Base-by-base conservation (phyloP, 2,329 filamentous ascomycete genomes). In the Paraphaeosphaeria sporulosa region DNA sequence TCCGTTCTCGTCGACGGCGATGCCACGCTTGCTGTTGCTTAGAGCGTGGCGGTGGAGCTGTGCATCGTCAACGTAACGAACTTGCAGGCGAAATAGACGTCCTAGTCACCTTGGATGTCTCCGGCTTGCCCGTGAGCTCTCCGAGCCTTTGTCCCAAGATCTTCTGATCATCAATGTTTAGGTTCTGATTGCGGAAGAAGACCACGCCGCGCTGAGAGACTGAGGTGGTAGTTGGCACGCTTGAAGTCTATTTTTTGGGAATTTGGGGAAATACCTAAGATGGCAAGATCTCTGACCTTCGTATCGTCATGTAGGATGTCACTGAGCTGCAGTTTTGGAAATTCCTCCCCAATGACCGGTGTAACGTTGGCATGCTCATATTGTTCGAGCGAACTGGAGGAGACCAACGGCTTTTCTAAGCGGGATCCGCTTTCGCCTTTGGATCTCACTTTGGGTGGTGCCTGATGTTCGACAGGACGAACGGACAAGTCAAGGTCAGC, bases 151-250 rank as follows among this genome's bases (percentile, higher is more conserved):
- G 81, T 15, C 85, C 84, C 0, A 91, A 81, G 56, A 87, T 76
- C 77, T 91, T 91, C 67, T 90, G 87, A 2, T 88, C 80, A 1
- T 87, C 85, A 63, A 88, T 85, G 52, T 81, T 86, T 36, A 91
- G 77, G 64, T 60, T 53, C 66, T 91, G 88, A 21, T 83, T 82
- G 23, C 87, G 85, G 79, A 91, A 90, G 79, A 90, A 89, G 42
- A 90, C 87, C 2, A 90, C 88, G 15, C 88, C 88, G 0, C 88
- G 84, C 57, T 86, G 83, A 1, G 88, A 89, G 64, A 90, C 43
- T 46, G 43, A 13, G 4, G 27, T 17, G 7, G 9, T 27, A 6
- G 43, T 46, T 2, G 23, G 43, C 27, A 15, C 17, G 27, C 17
- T 4, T n/a, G 2, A 25, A 15, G 43, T 19, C 10, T 3, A 8